Evolutionary conservation across 2,329 filamentous ascomycete species (phyloP), one percentile per base, ranked within the genome.

Genomic region (Cordyceps militaris): DNA sequence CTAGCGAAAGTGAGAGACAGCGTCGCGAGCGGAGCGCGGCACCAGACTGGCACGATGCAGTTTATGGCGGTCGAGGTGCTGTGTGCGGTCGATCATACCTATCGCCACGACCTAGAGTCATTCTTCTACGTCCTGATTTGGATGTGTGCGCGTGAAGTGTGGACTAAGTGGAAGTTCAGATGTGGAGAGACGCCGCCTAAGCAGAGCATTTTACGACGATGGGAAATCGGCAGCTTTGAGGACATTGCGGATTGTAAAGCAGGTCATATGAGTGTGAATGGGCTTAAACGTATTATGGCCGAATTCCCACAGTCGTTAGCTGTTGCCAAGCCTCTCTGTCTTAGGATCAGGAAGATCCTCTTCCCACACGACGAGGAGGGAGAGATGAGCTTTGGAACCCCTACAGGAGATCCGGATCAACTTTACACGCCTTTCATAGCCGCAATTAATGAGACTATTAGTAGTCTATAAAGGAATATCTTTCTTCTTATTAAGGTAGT

Each of bases 301-400:
- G 60, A 63, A 26, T 64, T 65, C 34, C 63, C 62, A 52, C n/a
- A 52, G n/a, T n/a, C 48, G 2, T 43, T 65, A 1, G 49, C 63
- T 24, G 11, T 43, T 21, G 38, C 62, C 7, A 63, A 64, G 34
- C 63, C 58, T 3, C 59, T 63, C 10, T 64, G 59, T 42, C 8
- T 56, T 9, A 46, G 24, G 4, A 61, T 64, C 14, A 58, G 57
- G 53, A 42, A 47, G 6, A 42, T 61, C 16, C 56, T 64, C 4
- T 62, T 60, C 19, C 44, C 49, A 11, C 13, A 57, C 16, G 56
- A 52, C 14, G 49, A 57, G 11, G 38, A 51, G 7, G 54, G 42
- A 13, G 58, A 48, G 3, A 49, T 60, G 50, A 21, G 32, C n/a
- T 38, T 57, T 42, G 58, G 60, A 32, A 63, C 58, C 2, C 60